A percentile compares a stretch with the other conserved stretches of the same genome.
These are phyloP conservation scores for Dianthus caryophyllus DNA, from an alignment of 148 eudicot species.

Conservation along the genomic window DNA sequence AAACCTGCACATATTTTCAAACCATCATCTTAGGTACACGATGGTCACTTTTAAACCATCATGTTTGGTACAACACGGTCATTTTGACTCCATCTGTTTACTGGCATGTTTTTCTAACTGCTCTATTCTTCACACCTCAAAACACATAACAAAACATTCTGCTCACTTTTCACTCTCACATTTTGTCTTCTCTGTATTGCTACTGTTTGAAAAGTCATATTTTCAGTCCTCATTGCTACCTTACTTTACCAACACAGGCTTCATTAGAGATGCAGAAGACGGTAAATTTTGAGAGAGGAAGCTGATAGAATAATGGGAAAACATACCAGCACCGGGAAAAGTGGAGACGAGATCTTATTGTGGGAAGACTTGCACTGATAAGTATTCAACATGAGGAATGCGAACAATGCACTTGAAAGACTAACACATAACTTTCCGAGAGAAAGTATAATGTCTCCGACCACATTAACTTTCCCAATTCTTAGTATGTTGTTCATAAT, in stretches of 20 bases:
- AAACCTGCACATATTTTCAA: conserved; percentile 45
- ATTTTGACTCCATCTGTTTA: too few species aligned
- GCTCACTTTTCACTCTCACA: too few species aligned
- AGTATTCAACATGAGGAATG: conserved; percentile 77
- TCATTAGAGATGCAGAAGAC: background rate
- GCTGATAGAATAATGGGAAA: background rate
- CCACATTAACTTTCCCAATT: conserved; percentile 89
- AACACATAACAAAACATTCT: too few species aligned
- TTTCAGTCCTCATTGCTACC: too few species aligned
- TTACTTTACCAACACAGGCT: background rate
- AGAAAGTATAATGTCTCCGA: conserved; percentile 85
- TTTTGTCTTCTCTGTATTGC: too few species aligned
- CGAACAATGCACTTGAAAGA: conserved; percentile 75
- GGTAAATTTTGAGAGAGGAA: background rate
- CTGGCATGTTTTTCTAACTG: too few species aligned
- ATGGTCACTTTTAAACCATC: too few species aligned
- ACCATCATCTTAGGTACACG: background rate
- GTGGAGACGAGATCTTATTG: conserved; percentile 87
- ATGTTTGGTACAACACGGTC: too few species aligned
- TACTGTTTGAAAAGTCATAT: too few species aligned
- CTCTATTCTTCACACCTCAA: too few species aligned
- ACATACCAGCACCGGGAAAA: conserved; percentile 92
- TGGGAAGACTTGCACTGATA: conserved; percentile 76
- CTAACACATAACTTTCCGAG: conserved; percentile 94
- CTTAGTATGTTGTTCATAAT: conserved; percentile 83